Evolutionary conservation across 176 grass and related monocot species (phyloP), one percentile per base, ranked within the genome.

Genomic region (Carex myosuroides): DNA sequence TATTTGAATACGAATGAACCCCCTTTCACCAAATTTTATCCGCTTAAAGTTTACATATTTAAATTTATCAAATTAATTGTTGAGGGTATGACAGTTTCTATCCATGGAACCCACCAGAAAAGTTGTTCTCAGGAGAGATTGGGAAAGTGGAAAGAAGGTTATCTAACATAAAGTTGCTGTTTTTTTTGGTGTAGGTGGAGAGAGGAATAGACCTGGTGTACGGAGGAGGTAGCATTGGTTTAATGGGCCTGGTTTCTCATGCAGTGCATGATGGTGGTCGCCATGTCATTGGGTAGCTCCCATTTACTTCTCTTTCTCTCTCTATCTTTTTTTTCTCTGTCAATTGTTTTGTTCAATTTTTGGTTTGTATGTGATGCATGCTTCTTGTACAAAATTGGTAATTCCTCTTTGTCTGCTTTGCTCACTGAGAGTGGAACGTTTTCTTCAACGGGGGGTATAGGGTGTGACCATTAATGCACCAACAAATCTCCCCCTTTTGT

Each of bases 181-280:
- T 68, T 20, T 29, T 16, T 73, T 12, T 85, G 82, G 24, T 91
- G 84, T 82, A 98, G 95, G 95, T 94, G 83, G 91, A 93, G 85
- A 90, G 88, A 85, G 95, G 92, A 82, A 98, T 98, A 79, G 95
- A 98, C 88, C 80, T 98, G 86, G 95, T 98, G 82, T 98, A 98
- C 65, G 95, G 95, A 16, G 95, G 95, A 62, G 92, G 95, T 41
- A 94, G 92, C 89, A 94, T 98, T 42, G 95, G 95, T 63, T 90
- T 98, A 85, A 98, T 98, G 95, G 95, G 95, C 7, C 68, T 98
- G 41, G 89, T 98, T 83, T 98, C 91, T 71, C 95, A 94, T 83
- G 95, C 95, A 66, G 95, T 98, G 82, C 95, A 94, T 89, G 92
- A 98, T 80, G 95, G 95, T 82, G 95, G 95, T 16, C 92, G 95